Evolutionary conservation across 2,329 filamentous ascomycete species (phyloP).

Genomic region (Lachnellula cervina): DNA sequence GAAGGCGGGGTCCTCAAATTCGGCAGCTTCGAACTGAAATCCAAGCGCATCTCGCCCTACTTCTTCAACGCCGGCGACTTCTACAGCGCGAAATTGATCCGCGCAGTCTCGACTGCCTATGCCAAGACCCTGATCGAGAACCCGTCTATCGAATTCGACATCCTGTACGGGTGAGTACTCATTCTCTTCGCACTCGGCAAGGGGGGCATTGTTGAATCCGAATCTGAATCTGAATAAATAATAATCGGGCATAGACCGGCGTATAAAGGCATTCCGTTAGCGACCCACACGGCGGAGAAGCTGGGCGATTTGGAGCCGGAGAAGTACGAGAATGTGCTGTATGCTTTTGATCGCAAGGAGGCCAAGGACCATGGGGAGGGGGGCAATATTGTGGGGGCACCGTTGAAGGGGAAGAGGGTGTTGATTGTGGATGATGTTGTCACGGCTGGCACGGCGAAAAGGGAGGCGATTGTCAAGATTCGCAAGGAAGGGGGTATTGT

Average conservation of each 20-base stretch:
- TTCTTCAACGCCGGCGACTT: conserved; percentile 97
- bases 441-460: conserved; percentile 88
- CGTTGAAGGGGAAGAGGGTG: conserved; percentile 77
- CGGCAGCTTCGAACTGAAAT: conserved; percentile 86
- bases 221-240: no score
- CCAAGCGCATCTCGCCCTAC: conserved; percentile 85
- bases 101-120: conserved; percentile 75
- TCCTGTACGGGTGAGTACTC: conserved; percentile 63
- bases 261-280: conserved; percentile 96
- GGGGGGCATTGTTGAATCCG: no score
- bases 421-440: conserved; percentile 96
- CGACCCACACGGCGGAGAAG: conserved; percentile 69
- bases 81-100: conserved; percentile 73
- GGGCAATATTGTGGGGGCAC: conserved; percentile 83
- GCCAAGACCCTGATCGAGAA: conserved; percentile 56
- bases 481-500: conserved; percentile 77
- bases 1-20: conserved; percentile 69
- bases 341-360: conserved; percentile 94
- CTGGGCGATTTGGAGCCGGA: conserved; percentile 63
- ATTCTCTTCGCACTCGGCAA: no score
- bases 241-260: conserved; percentile 49
- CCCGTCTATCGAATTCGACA: conserved; percentile 60
- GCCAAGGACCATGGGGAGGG: conserved; percentile 95
- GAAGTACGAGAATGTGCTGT: conserved; percentile 66
- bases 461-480: conserved; percentile 89